phyloP scores from a whole-genome alignment of 148 eudicot genomes.

The Camellia lanceoleosa region DNA sequence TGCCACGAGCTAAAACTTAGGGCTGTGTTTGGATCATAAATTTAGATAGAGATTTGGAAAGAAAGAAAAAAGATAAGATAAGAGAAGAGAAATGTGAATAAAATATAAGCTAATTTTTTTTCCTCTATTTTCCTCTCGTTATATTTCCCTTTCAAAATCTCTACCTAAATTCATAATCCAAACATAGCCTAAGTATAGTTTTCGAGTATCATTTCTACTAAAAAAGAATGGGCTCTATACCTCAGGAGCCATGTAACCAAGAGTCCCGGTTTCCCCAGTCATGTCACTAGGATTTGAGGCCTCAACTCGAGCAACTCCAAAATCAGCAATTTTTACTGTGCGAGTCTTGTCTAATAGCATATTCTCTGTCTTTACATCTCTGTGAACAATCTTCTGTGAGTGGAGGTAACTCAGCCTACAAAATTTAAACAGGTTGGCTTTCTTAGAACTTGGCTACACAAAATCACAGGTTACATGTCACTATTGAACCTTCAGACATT shows the following conservation, averaged over 20 bases:
- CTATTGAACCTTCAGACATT: background rate
- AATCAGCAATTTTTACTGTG: conserved; percentile 91
- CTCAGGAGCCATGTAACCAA: conserved; percentile 99
- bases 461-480: background rate
- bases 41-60: too few relatives aligned
- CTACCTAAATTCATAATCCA: too few relatives aligned
- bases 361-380: conserved; percentile 98
- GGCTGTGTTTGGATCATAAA: too few relatives aligned
- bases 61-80: too few relatives aligned
- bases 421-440: conserved; percentile 9
- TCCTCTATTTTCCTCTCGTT: too few relatives aligned
- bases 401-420: conserved; percentile 92
- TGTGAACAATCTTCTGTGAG: conserved; percentile 88
- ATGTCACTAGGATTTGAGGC: conserved; percentile 97
- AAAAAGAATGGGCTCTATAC: conserved; percentile 29
- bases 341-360: conserved; percentile 93
- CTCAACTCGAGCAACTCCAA: conserved; percentile 98
- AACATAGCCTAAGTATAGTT: too few relatives aligned
- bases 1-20: background rate
- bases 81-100: too few relatives aligned
- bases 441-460: conserved; percentile 10
- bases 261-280: conserved; percentile 99
- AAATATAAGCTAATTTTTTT: too few relatives aligned
- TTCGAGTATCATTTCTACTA: background rate
- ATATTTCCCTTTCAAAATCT: too few relatives aligned